Evolutionary conservation across 495 filamentous ascomycete species (phyloP), one percentile per base, ranked within the genome.

Genomic region (Podospora pseudocomata): DNA sequence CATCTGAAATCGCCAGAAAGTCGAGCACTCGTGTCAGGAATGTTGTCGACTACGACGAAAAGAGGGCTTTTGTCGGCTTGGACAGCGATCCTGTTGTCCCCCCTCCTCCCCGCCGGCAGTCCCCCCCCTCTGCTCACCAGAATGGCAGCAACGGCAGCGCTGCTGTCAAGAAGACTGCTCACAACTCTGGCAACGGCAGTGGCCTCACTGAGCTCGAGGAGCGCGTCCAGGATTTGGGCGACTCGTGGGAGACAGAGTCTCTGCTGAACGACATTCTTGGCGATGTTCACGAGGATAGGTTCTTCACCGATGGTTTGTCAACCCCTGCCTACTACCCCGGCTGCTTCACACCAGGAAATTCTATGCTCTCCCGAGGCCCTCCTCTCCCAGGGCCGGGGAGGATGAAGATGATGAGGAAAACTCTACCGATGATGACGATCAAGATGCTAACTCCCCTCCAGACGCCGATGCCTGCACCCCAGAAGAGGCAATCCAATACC

Each of bases 1-100:
- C 32, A n/a, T 65, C 55, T 32, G 16, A 26, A 18, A 32, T 65
- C 19, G 89, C 77, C 63, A 70, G 73, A 55, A 95, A 94, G 77
- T 91, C 94, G 78, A 91, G 90, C 76, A 85, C 91, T 68, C 87
- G 94, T 30, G 92, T 91, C 80, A 96, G 94, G 79, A 93, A 95
- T 69, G 92, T 96, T 68, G 89, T 95, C 73, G 90, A 92, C 68
- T 93, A 95, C 64, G 89, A 93, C 49, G 92, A 93, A 68, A 97
- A 96, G 81, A 88, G 87, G 32, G 91, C 94, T 70, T 79, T 95
- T 69, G 92, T 92, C 62, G 90, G 90, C 49, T 86, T 92, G 0
- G 39, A 49, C 60, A 87, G 90, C 53, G 80, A 82, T 28, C 78
- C 78, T 20, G 73, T 80, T 67, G 56, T 44, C 30, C 32, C 61